Conservation (phyloP, 805 yeast species). For the Millerozyma acaciae region DNA sequence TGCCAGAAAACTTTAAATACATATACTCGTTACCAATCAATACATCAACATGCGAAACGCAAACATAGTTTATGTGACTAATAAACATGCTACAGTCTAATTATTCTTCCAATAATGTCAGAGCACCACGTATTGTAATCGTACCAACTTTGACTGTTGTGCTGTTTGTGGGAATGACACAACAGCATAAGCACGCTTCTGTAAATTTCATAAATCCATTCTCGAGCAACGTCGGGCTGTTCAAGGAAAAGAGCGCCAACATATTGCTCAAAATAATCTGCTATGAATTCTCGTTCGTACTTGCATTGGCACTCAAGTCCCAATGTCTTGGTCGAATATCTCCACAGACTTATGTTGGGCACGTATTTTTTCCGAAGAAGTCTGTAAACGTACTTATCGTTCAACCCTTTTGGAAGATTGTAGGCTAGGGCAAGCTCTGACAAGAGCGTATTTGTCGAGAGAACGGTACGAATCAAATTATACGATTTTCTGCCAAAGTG, state of each 20-base stretch:
- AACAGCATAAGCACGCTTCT: conserved; percentile 27
- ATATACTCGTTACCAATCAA: not conserved
- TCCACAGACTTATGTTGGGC: conserved; percentile 18
- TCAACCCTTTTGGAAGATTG: conserved; percentile 30
- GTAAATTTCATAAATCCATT: conserved; percentile 30
- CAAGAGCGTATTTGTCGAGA: conserved; percentile 36
- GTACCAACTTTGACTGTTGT: conserved; percentile 7
- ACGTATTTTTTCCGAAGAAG: conserved; percentile 24
- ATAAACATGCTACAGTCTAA: no score
- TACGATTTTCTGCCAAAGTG: conserved; percentile 25
- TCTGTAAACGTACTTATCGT: conserved; percentile 24
- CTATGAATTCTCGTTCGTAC: conserved; percentile 40
- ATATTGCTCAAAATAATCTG: conserved; percentile 40
- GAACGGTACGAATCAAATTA: conserved; percentile 25
- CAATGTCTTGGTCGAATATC: conserved; percentile 7
- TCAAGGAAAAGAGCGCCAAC: conserved; percentile 40
- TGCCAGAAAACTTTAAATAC: conserved; percentile 11
- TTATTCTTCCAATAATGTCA: conserved; percentile 33
- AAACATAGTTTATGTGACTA: not conserved
- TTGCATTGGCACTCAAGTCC: conserved; percentile 13
- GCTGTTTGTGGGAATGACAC: conserved; percentile 6
- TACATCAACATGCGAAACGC: not conserved
- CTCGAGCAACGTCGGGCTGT: conserved; percentile 32
- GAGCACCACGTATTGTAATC: conserved; percentile 30
- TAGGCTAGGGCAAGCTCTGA: conserved; percentile 34